Conservation (phyloP, 257 asterid genomes). For the Linderniella brevidens region DNA sequence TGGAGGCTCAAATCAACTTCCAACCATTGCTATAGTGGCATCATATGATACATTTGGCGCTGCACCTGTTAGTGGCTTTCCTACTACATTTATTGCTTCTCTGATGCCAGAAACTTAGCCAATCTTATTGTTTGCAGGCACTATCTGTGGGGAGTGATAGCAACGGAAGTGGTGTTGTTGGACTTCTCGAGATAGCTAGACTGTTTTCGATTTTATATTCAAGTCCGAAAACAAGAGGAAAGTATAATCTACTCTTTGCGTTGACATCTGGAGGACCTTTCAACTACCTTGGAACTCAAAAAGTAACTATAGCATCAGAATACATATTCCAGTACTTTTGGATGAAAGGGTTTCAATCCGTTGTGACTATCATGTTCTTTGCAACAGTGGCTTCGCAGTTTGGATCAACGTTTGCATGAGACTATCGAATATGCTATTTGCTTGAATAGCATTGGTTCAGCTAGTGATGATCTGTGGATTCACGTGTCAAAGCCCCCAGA, state of each 20-base stretch:
- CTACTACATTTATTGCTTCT: conserved; percentile 4
- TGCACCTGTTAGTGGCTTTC: conserved; percentile 55
- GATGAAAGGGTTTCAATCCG: conserved; percentile 1
- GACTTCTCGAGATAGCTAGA: conserved; percentile 87
- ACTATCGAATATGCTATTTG: conserved; percentile 85
- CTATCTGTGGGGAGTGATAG: conserved; percentile 90
- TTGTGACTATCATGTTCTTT: conserved; percentile 18
- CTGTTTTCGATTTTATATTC: conserved; percentile 78
- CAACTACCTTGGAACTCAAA: conserved; percentile 76
- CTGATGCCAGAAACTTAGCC: conserved; percentile 13
- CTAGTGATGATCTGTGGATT: conserved; percentile 40
- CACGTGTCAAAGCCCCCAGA: conserved; percentile 97
- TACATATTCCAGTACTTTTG: conserved; percentile 2
- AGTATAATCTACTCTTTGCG: conserved; percentile 69
- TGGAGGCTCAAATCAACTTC: conserved; percentile 80
- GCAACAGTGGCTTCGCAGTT: conserved; percentile 76
- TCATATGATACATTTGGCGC: conserved; percentile 99
- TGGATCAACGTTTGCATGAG: conserved; percentile 85
- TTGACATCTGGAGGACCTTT: conserved; percentile 96
- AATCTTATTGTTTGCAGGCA: conserved; percentile 30
- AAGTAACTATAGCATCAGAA: conserved; percentile 28
- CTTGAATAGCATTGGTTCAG: conserved; percentile 83
- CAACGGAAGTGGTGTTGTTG: conserved; percentile 86
- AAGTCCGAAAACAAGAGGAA: conserved; percentile 82
- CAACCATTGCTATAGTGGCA: conserved; percentile 93